These are phyloP conservation scores for Pythium volutum DNA, from an alignment of 352 stramenopile genomes.

Conservation along the genomic window DNA sequence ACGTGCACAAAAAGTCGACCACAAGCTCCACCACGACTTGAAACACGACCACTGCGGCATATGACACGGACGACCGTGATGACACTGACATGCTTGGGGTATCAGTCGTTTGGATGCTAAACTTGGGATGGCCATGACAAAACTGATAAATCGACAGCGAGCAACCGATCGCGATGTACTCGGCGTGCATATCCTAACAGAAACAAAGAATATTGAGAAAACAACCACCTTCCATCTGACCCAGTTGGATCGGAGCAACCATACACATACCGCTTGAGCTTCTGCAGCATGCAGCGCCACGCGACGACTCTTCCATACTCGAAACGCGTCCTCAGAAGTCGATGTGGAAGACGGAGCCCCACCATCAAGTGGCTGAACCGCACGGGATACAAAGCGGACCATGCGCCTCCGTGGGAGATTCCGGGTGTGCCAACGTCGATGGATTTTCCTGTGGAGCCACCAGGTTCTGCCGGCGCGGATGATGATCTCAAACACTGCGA, in stretches of 20 bases:
- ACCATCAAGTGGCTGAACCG: neutral
- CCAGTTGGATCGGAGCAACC: too few species aligned
- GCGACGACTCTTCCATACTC: slow-evolving; percentile 27
- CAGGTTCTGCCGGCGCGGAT: neutral
- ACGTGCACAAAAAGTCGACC: slow-evolving; percentile 13
- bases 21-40: slow-evolving; percentile 10
- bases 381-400: neutral
- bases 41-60: neutral
- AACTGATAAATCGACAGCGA: slow-evolving; percentile 42
- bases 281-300: slow-evolving; percentile 37
- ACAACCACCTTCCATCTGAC: too few species aligned
- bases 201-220: neutral
- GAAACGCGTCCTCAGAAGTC: slow-evolving; percentile 12
- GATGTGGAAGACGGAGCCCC: neutral
- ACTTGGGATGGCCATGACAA: slow-evolving; percentile 33
- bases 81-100: too few species aligned
- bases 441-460: neutral
- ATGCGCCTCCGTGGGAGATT: neutral
- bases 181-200: slow-evolving; percentile 41
- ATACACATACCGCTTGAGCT: slow-evolving; percentile 20
- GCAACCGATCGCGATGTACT: slow-evolving; percentile 50
- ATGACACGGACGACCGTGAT: neutral
- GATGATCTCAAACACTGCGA: slow-evolving; percentile 3
- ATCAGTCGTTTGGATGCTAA: neutral
- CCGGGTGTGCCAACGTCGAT: neutral